Evolutionary conservation across 257 asterid species (phyloP).

Genomic region (Forsythia viridissima): DNA sequence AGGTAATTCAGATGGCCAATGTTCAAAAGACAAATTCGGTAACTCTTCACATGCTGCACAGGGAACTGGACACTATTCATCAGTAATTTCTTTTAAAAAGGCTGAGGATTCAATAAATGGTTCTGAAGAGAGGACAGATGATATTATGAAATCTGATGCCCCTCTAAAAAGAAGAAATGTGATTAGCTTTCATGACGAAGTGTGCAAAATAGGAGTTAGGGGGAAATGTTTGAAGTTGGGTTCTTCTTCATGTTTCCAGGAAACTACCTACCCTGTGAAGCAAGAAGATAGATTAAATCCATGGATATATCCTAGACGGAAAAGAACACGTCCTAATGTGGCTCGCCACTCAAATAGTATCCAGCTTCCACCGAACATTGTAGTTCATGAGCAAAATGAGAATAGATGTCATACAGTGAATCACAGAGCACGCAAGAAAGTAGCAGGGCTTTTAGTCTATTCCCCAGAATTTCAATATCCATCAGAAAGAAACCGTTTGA

Average conservation of each 20-base stretch:
- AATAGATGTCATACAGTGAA: conserved; percentile 30
- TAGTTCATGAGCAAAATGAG: conserved; percentile 29
- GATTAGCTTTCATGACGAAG: conserved; percentile 21
- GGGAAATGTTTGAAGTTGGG: conserved; percentile 28
- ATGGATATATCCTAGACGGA: conserved; percentile 55
- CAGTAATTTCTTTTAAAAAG: conserved; percentile 10
- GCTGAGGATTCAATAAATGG: conserved; percentile 1
- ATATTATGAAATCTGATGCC: conserved; percentile 24
- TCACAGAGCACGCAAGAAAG: conserved; percentile 29
- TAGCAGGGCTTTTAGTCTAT: conserved; percentile 35
- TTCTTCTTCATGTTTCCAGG: conserved; percentile 28
- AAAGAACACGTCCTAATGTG: conserved; percentile 41
- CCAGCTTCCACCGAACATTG: conserved; percentile 24
- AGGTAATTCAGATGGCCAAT: conserved; percentile 14
- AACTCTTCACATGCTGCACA: conserved; percentile 13
- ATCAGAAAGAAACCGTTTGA: conserved; percentile 28
- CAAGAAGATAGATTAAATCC: conserved; percentile 30
- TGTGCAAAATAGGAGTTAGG: conserved; percentile 16
- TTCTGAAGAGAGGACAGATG: conserved; percentile 27
- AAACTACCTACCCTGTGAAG: conserved; percentile 22
- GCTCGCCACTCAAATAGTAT: conserved; percentile 30
- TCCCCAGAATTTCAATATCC: conserved; percentile 32
- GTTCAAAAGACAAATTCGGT: conserved; percentile 9
- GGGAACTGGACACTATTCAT: conserved; percentile 15
- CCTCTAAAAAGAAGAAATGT: conserved; percentile 33